Evolutionary conservation across 164 flowering plant species (phyloP).

Genomic region (Protea cynaroides): DNA sequence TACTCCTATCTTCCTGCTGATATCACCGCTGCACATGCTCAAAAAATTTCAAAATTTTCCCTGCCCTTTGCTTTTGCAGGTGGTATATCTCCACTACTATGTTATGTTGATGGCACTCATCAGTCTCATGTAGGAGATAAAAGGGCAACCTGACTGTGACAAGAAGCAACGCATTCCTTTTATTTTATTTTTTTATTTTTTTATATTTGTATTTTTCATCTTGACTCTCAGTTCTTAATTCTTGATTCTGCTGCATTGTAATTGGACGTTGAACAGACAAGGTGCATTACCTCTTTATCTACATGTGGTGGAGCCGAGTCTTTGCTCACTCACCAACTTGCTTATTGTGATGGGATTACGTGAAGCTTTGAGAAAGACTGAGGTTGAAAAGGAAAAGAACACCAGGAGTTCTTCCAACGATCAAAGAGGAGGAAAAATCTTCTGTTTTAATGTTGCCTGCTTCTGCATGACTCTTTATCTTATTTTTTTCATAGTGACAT

Average conservation of each 20-base stretch:
- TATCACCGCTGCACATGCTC: no score
- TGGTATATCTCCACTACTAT: conserved; percentile 96
- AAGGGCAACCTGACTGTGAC: conserved; percentile 77
- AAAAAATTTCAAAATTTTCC: background rate
- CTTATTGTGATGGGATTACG: conserved; percentile 84
- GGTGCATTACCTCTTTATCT: conserved; percentile 79
- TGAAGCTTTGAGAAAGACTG: conserved; percentile 53
- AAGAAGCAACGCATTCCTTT: conserved; percentile 68
- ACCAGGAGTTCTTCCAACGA: conserved; percentile 19
- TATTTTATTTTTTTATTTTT: no score
- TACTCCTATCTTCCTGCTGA: no score
- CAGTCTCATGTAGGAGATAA: conserved; percentile 96
- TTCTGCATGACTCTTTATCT: no score
- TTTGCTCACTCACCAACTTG: conserved; percentile 76
- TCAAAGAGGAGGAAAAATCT: conserved; percentile 36
- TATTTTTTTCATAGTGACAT: no score
- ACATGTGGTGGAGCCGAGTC: conserved; percentile 97
- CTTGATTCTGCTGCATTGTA: conserved; percentile 9
- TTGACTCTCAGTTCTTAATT: background rate
- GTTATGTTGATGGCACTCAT: conserved; percentile 90
- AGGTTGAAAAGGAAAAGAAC: conserved; percentile 20
- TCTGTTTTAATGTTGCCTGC: conserved; percentile 28
- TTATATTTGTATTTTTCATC: background rate
- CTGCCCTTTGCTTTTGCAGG: conserved; percentile 38
- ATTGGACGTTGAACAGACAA: conserved; percentile 50